Base-by-base conservation (phyloP, 1,284 basidiomycete genomes). In the Phellopilus nigrolimitatus region DNA sequence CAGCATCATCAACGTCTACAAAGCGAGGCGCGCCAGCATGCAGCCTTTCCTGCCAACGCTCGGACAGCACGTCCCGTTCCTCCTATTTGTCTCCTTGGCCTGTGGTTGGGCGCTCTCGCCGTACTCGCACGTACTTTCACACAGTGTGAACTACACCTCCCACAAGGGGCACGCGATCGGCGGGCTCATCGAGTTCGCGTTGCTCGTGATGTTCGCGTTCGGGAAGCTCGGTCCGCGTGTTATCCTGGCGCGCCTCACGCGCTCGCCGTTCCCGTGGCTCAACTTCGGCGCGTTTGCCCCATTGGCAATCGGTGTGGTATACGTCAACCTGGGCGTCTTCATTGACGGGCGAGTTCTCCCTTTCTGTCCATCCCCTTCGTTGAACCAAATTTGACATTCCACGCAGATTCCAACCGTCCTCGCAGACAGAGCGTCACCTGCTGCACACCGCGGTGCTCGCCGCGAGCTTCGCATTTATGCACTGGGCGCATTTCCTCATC, bases 201-300 rank as follows among this genome's bases (percentile, higher is more conserved):
- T 61, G 4, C 50, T 61, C 22, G 49, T 59, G 19, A 58, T 57
- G 21, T 61, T 57, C 45, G 55, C 58, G n/a, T 61, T 61, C 45
- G 60, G 57, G 21, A 61, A 58, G 40, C 54, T 61, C 33, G 56
- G 56, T 12, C 57, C 60, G 9, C 55, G 60, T 3, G 52, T 61
- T 28, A 61, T 61, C 33, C 54, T 61, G 5, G 55, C 57, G 15
- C 52, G 53, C 27, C 55, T 61, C 30, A 59, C 60, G 8, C 57
- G 43, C 10, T 50, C 55, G 12, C 53, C 58, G 5, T 61, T 61
- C 41, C 60, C 60, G 4, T 45, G 53, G 44, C 56, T 57, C 33
- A 55, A 59, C 12, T 51, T 53, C 22, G 57, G 57, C 3, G 55
- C 57, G 6, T 56, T 58, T 30, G 33, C 38, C 10, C 60, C 60